Evolutionary conservation across 495 filamentous ascomycete genomes (phyloP), one percentile per base, ranked within the genome.

Genomic region (Sporormia fimetaria): DNA sequence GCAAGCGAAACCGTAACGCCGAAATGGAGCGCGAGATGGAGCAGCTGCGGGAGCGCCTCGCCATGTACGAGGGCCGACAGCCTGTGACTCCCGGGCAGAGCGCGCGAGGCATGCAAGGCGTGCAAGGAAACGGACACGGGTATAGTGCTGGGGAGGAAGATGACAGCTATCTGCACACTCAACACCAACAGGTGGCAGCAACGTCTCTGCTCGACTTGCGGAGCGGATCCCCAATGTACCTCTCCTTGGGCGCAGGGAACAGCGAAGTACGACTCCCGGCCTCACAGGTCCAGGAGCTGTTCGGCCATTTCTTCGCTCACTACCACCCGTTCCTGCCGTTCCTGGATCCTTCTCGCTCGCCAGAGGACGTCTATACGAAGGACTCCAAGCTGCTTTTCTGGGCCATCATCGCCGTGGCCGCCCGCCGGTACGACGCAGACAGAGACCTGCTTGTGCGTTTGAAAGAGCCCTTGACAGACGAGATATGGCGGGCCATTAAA

Each of bases 291-390:
- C 63, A 67, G 11, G 75, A 85, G 36, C 65, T 94, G 29, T 95
- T 93, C 59, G 71, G 73, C 56, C 69, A 85, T 66, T 80, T 68
- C 63, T 94, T 86, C 65, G 70, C 68, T 12, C 77, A 62, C 51
- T 92, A 88, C 57, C 83, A 94, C 61, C 81, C 81, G 1, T 93
- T 86, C 43, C 70, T 94, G 3, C 82, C 84, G 3, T 81, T 94
- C 53, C 70, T 94, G 28, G 80, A 83, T 47, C 73, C 74, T 51
- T 69, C n/a, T 71, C 75, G 54, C 63, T 40, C 52, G 5, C 44
- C 75, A 0, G 77, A 85, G 4, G 81, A 90, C 7, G 68, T 80
- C 24, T 92, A 86, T 56, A 78, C 78, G 55, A 75, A 74, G 40
- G 67, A 76, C 39, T 78, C 78, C 28, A 76, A 78, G 12, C 62